Evolutionary conservation across 73 alveolate species (phyloP).

Genomic region (Blepharisma stoltei): DNA sequence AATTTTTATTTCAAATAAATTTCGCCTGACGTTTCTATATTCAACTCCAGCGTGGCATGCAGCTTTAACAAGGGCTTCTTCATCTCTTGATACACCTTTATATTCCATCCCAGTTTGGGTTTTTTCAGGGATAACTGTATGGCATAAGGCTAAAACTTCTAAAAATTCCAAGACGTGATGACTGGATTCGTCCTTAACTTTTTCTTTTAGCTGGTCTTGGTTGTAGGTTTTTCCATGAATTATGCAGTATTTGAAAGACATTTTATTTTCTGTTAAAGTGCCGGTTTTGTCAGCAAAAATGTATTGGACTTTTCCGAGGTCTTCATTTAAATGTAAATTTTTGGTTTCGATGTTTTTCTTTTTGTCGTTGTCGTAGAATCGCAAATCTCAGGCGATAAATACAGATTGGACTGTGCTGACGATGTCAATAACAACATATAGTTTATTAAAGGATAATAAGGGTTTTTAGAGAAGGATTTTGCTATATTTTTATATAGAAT

Average conservation of each 20-base stretch:
- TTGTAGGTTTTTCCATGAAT: constrained; percentile 28
- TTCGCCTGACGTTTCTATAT: too few species aligned
- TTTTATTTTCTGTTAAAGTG: constrained; percentile 60
- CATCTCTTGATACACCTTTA: neutral
- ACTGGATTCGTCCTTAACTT: neutral
- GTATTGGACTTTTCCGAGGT: constrained; percentile 58
- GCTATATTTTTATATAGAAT: too few species aligned
- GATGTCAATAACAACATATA: constrained; percentile 72
- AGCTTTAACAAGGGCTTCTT: too few species aligned
- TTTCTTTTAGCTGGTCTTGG: constrained; percentile 28
- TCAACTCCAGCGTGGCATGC: too few species aligned
- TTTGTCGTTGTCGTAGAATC: constrained; percentile 61
- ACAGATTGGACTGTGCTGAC: constrained; percentile 66
- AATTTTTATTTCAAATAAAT: too few species aligned
- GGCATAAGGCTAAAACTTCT: neutral
- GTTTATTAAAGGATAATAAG: too few species aligned
- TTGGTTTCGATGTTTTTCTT: constrained; percentile 29
- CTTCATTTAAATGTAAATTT: constrained; percentile 54
- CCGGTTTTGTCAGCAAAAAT: constrained; percentile 69
- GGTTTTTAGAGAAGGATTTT: too few species aligned
- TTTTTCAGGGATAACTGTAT: neutral
- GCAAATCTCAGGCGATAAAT: constrained; percentile 43
- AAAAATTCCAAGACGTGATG: neutral
- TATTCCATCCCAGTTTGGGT: neutral
- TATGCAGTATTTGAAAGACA: constrained; percentile 47